Conservation (phyloP, 345 rosid species). For the Gossypium raimondii region DNA sequence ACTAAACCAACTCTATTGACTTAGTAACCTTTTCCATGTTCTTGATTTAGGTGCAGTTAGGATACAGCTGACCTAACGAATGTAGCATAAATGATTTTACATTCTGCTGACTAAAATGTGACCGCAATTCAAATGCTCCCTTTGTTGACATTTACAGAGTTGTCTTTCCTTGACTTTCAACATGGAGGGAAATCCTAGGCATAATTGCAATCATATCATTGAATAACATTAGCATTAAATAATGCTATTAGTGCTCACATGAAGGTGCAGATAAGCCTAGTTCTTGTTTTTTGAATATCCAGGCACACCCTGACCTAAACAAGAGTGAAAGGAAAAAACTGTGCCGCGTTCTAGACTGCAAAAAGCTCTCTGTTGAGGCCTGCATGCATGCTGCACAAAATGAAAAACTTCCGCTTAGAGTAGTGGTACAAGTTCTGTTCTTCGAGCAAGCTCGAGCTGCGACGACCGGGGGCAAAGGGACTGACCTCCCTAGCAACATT, state of each 20-base stretch:
- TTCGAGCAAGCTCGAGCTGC: conserved; percentile 90
- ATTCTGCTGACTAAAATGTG: background rate
- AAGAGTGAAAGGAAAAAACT: conserved; percentile 82
- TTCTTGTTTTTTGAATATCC: conserved; percentile 8
- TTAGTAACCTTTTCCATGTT: conserved; percentile 20
- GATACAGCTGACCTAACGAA: conserved; percentile 30
- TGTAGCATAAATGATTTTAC: conserved; percentile 15
- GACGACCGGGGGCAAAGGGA: conserved; percentile 57
- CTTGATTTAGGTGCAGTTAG: conserved; percentile 25
- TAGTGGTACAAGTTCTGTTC: conserved; percentile 95
- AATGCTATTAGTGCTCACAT: background rate
- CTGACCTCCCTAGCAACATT: conserved; percentile 74
- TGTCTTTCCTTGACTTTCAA: background rate
- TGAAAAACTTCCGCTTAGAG: conserved; percentile 82
- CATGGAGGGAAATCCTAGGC: background rate
- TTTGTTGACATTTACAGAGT: conserved; percentile 14
- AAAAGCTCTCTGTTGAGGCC: conserved; percentile 87
- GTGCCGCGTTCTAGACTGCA: conserved; percentile 85
- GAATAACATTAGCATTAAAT: background rate
- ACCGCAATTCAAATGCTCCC: background rate
- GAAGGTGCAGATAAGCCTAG: background rate
- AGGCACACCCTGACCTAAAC: conserved; percentile 82
- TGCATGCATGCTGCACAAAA: conserved; percentile 99
- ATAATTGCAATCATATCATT: background rate
- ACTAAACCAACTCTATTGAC: conserved; percentile 53